A percentile compares a stretch with the other conserved stretches of the same genome.
phyloP scores from a whole-genome alignment of 495 filamentous ascomycete species.

The Aspergillus saccharolyticus region DNA sequence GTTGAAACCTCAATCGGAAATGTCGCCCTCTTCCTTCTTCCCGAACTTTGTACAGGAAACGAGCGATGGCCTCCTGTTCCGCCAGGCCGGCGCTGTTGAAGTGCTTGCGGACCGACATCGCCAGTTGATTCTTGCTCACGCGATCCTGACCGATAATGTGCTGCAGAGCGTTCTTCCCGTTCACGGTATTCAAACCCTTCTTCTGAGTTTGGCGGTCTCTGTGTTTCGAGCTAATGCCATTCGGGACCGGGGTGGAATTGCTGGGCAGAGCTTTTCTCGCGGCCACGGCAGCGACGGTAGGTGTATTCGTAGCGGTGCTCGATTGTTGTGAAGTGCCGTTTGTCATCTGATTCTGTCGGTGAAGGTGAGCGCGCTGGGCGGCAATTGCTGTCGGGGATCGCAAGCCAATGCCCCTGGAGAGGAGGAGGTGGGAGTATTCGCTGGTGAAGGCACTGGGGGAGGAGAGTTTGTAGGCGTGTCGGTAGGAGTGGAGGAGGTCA shows the following conservation, averaged over 20 bases:
- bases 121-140: constrained; percentile 72
- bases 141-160: constrained; percentile 47
- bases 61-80: constrained; percentile 83
- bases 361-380: constrained; percentile 33
- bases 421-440: constrained; percentile 64
- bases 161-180: constrained; percentile 26
- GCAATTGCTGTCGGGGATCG: constrained; percentile 43
- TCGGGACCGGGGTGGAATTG: constrained; percentile 7
- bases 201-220: constrained; percentile 9
- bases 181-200: constrained; percentile 5
- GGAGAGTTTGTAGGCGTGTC: constrained; percentile 67
- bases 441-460: constrained; percentile 65
- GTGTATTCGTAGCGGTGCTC: constrained; percentile 9
- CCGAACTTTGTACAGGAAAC: constrained; percentile 79
- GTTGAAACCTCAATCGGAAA: constrained; percentile 44
- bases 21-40: constrained; percentile 41
- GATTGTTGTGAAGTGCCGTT: constrained; percentile 7
- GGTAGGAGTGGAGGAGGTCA: constrained; percentile 72
- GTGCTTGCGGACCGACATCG: constrained; percentile 78
- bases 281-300: background rate
- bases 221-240: constrained; percentile 13
- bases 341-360: constrained; percentile 5
- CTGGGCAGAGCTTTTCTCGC: constrained; percentile 11
- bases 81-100: constrained; percentile 81
- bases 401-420: constrained; percentile 67